A percentile compares a stretch with the other conserved stretches of the same genome.
These are phyloP conservation scores for Salix arbutifolia DNA, from an alignment of 345 rosid genomes.

Conservation along the genomic window DNA sequence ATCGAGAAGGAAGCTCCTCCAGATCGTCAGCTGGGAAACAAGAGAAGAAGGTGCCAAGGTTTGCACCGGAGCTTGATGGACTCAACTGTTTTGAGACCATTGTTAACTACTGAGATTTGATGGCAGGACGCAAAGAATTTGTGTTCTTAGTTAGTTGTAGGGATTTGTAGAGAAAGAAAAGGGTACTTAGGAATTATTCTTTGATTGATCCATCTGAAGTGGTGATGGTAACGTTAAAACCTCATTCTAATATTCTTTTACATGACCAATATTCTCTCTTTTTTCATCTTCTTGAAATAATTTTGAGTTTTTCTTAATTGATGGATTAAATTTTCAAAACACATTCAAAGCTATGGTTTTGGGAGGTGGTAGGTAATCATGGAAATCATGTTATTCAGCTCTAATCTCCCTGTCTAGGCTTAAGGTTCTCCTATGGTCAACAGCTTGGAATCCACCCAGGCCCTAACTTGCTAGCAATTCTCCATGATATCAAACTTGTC, in stretches of 20 bases:
- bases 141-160: background rate
- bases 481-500: background rate
- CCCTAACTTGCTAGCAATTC: background rate
- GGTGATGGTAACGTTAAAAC: background rate
- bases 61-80: slow-evolving; percentile 61
- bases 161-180: background rate
- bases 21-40: background rate
- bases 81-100: slow-evolving; percentile 69
- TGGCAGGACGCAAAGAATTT: too few relatives aligned
- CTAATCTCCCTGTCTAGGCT: too few relatives aligned
- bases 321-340: background rate
- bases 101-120: slow-evolving; percentile 17
- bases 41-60: slow-evolving; percentile 33
- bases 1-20: background rate
- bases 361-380: background rate
- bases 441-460: too few relatives aligned
- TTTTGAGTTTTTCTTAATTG: background rate
- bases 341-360: background rate
- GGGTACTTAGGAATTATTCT: background rate
- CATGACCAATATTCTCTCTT: background rate
- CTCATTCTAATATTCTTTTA: background rate
- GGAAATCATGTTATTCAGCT: background rate
- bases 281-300: background rate
- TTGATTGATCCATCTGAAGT: background rate
- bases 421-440: too few relatives aligned